Evolutionary conservation across 352 stramenopile species (phyloP), one percentile per base, ranked within the genome.

Genomic region (Globisporangium paroecandrum): DNA sequence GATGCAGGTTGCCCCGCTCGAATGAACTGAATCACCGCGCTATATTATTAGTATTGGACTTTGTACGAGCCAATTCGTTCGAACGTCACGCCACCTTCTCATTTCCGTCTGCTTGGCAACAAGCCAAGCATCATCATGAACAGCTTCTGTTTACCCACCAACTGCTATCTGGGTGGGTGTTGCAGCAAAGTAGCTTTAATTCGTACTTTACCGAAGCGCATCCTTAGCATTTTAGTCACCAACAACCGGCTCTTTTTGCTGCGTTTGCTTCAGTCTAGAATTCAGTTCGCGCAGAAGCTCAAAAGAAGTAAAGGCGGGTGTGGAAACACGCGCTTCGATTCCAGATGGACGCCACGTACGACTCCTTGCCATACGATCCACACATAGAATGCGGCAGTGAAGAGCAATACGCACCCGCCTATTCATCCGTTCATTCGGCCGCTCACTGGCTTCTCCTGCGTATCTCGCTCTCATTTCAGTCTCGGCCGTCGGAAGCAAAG

Each of bases 401-500:
- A 58, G 27, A 56, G 10, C 49, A 13, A 29, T 32, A 32, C n/a
- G 12, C 24, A 18, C n/a, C 9, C n/a, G 22, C 22, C 51, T 18
- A 34, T 58, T 29, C 25, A 34, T 58, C 24, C 25, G 24, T 20
- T 20, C 27, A 29, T 24, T 12, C 25, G 24, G 1, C 18, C 15
- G 4, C 9, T 12, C 36, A 9, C 47, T 25, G n/a, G 47, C n/a
- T 54, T 54, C 47, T 22, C 51, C 51, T 3, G 24, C 24, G 12
- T 7, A 2, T 32, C 13, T 32, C 25, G 29, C 25, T 58, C 54
- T 77, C 76, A 82, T 81, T 83, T 69, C 63, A 51, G 64, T 70
- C 71, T 75, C 77, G 59, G 65, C 72, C 67, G 32, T 54, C 57
- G 64, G 56, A 75, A 61, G 64, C 73, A 51, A 75, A 80, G 22